Conservation (phyloP, 2,329 filamentous ascomycete genomes). For the Madurella mycetomatis region DNA sequence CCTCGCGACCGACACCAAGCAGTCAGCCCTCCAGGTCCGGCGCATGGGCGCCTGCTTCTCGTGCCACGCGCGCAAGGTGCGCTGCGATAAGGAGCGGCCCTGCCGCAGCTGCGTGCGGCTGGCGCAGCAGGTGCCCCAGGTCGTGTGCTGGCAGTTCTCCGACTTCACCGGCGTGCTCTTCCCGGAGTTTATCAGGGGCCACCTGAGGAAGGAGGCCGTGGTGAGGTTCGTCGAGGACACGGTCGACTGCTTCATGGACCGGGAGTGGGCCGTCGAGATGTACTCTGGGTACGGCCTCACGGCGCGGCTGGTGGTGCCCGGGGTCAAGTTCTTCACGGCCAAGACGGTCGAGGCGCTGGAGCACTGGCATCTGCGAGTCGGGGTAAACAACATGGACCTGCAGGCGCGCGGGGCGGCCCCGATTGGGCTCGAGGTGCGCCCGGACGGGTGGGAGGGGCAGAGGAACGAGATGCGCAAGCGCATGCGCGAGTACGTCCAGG, state of each 20-base stretch:
- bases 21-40: constrained; percentile 51
- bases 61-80: constrained; percentile 56
- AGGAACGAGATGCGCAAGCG: constrained; percentile 44
- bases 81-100: constrained; percentile 51
- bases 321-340: constrained; percentile 50
- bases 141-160: constrained; percentile 56
- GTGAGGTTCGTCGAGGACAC: constrained; percentile 45
- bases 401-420: constrained; percentile 42
- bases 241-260: constrained; percentile 41
- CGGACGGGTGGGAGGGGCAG: constrained; percentile 27
- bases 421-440: constrained; percentile 40
- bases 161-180: constrained; percentile 52
- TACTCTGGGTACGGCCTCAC: constrained; percentile 44
- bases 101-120: constrained; percentile 55
- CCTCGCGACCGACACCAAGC: constrained; percentile 49
- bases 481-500: constrained; percentile 46
- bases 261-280: constrained; percentile 43
- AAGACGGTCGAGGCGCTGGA: constrained; percentile 44
- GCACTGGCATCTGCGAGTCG: constrained; percentile 46
- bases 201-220: constrained; percentile 50
- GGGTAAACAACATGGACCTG: constrained; percentile 37
- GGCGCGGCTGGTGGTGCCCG: constrained; percentile 40
- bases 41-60: constrained; percentile 55
- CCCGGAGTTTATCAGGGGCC: constrained; percentile 45
- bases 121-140: constrained; percentile 45